Conservation (phyloP, 2,329 filamentous ascomycete genomes). For the Pseudodiploospora longispora region DNA sequence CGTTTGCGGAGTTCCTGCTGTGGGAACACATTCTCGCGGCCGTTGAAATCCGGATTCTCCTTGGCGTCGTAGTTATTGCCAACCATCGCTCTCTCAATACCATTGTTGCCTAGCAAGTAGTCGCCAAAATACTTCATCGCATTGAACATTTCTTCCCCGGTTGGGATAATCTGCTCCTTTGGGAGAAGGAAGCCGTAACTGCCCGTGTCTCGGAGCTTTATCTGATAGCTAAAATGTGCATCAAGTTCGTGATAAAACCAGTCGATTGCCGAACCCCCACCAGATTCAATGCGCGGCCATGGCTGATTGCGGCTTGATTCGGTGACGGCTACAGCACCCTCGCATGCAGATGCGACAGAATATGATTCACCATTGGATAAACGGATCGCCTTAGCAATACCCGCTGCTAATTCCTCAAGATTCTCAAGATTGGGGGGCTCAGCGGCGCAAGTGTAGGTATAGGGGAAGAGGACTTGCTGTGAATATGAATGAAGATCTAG, state of each 20-base stretch:
- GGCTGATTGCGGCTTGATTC: conserved; percentile 15
- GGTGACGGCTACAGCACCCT: conserved; percentile 53
- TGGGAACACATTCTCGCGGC: conserved; percentile 10
- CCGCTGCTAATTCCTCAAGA: conserved; percentile 80
- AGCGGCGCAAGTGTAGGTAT: conserved; percentile 71
- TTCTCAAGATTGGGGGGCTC: conserved; percentile 84
- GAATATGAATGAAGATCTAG: conserved; percentile 92
- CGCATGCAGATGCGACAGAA: conserved; percentile 75
- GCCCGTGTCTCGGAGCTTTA: conserved; percentile 87
- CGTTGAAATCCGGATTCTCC: conserved; percentile 3
- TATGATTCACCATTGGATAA: conserved; percentile 69
- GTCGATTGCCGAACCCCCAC: conserved; percentile 81
- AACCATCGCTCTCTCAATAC: conserved; percentile 42
- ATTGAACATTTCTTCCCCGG: conserved; percentile 78
- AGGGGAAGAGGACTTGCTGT: conserved; percentile 90
- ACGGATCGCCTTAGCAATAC: conserved; percentile 81
- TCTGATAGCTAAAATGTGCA: conserved; percentile 82
- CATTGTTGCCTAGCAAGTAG: conserved; percentile 65
- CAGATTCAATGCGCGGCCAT: conserved; percentile 53
- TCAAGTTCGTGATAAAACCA: conserved; percentile 89
- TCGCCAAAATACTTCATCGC: conserved; percentile 78
- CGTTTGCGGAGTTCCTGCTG: conserved; percentile 23
- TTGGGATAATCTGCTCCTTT: conserved; percentile 77
- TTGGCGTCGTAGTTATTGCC: conserved; percentile 15
- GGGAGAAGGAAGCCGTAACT: conserved; percentile 91